These are phyloP conservation scores for Talaromyces islandicus DNA, from an alignment of 2,329 filamentous ascomycete genomes.

Conservation along the genomic window DNA sequence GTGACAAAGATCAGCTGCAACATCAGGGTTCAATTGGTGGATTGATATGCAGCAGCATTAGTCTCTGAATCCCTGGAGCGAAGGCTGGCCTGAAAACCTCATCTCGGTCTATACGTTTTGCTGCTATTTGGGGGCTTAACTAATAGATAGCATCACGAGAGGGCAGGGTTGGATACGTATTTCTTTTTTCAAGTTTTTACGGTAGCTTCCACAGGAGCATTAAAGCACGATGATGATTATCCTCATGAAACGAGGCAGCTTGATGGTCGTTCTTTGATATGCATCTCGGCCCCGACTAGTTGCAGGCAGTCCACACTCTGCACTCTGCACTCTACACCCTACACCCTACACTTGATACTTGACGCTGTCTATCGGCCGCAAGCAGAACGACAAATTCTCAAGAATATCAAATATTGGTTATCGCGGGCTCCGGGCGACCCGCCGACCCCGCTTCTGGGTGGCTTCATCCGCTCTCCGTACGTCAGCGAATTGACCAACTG, in stretches of 20 bases:
- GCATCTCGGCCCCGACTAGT: not conserved
- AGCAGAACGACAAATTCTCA: not conserved
- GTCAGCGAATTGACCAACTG: not conserved
- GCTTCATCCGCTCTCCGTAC: conserved; percentile 8
- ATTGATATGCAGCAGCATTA: not conserved
- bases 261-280: not conserved
- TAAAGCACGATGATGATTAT: not conserved
- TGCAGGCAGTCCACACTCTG: too few species aligned
- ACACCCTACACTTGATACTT: too few species aligned
- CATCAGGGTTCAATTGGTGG: not conserved
- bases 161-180: too few species aligned
- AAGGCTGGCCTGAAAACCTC: not conserved
- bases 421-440: not conserved
- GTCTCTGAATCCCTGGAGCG: not conserved
- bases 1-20: too few species aligned
- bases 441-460: conserved; percentile 8
- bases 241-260: not conserved
- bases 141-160: not conserved
- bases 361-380: too few species aligned
- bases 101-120: not conserved
- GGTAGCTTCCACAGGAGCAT: not conserved
- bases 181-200: too few species aligned
- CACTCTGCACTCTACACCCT: too few species aligned
- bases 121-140: not conserved
- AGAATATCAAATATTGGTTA: too few species aligned